phyloP scores from a whole-genome alignment of 768 basidiomycete species.

The Mycena galopus region DNA sequence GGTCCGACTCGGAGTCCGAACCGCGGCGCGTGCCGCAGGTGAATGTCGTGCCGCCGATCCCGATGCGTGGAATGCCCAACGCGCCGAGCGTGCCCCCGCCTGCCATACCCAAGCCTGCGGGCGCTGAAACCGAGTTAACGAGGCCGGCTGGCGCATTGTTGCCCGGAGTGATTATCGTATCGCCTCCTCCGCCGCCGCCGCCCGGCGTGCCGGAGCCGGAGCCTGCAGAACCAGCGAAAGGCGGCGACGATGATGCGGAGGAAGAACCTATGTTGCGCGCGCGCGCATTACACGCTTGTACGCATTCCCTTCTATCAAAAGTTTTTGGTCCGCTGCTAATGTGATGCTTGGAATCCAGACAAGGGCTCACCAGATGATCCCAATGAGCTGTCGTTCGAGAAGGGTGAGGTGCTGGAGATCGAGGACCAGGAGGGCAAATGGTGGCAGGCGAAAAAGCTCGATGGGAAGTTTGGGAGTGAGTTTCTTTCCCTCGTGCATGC shows the following conservation, averaged over 20 bases:
- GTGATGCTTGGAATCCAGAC: constrained; percentile 65
- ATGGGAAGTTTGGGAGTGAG: constrained; percentile 78
- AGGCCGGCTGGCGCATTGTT: background rate
- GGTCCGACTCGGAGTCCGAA: constrained; percentile 14
- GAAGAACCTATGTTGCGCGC: constrained; percentile 35
- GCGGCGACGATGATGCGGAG: background rate
- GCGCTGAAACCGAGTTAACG: background rate
- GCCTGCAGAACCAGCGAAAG: no score
- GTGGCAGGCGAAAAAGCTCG: constrained; percentile 83
- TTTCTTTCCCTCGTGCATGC: constrained; percentile 38
- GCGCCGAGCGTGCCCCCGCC: background rate
- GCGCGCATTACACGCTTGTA: constrained; percentile 63
- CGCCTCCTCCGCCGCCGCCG: background rate
- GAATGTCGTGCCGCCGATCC: background rate
- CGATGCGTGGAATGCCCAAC: background rate
- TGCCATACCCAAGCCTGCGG: background rate
- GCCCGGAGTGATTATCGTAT: background rate
- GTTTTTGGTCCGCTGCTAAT: constrained; percentile 17
- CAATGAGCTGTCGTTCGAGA: no score
- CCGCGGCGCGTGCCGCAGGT: constrained; percentile 3
- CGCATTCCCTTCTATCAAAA: constrained; percentile 31
- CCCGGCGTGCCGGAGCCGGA: background rate
- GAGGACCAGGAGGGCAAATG: constrained; percentile 85
- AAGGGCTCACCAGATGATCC: constrained; percentile 84
- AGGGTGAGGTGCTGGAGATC: constrained; percentile 88